These are phyloP conservation scores for Verticillium dahliae DNA, from an alignment of 2,329 filamentous ascomycete species.

Conservation along the genomic window DNA sequence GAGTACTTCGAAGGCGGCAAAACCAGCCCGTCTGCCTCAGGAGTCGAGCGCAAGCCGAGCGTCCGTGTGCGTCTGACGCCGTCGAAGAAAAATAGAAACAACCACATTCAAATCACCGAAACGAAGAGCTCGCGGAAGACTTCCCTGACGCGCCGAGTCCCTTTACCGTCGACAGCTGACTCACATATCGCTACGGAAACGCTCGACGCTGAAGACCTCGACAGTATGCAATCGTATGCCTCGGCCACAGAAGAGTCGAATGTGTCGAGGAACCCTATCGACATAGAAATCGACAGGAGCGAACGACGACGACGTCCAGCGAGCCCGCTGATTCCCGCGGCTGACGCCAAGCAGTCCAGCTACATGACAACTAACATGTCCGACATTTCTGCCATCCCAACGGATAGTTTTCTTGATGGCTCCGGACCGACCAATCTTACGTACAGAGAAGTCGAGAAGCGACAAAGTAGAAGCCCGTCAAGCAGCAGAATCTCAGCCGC, in stretches of 20 bases:
- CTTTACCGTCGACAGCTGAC: constrained; percentile 36
- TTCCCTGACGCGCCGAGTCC: constrained; percentile 47
- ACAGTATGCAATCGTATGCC: constrained; percentile 66
- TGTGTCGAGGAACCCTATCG: constrained; percentile 69
- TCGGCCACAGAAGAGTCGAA: constrained; percentile 77
- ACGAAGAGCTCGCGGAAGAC: constrained; percentile 66
- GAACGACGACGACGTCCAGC: constrained; percentile 53
- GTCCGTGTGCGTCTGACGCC: constrained; percentile 76
- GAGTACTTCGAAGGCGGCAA: constrained; percentile 90
- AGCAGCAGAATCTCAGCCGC: constrained; percentile 29
- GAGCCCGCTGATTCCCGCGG: constrained; percentile 58
- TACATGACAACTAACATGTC: constrained; percentile 65
- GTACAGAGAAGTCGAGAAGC: constrained; percentile 22
- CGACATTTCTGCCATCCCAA: constrained; percentile 74
- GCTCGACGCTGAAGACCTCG: constrained; percentile 51
- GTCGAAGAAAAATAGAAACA: constrained; percentile 61
- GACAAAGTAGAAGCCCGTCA: constrained; percentile 35
- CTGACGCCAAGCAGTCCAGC: constrained; percentile 48
- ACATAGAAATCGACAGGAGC: constrained; percentile 71
- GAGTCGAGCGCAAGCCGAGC: constrained; percentile 67
- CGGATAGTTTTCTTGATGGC: constrained; percentile 56
- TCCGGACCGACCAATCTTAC: constrained; percentile 35
- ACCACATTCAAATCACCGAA: constrained; percentile 83
- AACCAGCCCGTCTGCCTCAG: constrained; percentile 33
- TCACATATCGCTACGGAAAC: constrained; percentile 35